These are phyloP conservation scores for Pseudogymnoascus sp. DNA, from an alignment of 2,329 filamentous ascomycete genomes.

Conservation along the genomic window DNA sequence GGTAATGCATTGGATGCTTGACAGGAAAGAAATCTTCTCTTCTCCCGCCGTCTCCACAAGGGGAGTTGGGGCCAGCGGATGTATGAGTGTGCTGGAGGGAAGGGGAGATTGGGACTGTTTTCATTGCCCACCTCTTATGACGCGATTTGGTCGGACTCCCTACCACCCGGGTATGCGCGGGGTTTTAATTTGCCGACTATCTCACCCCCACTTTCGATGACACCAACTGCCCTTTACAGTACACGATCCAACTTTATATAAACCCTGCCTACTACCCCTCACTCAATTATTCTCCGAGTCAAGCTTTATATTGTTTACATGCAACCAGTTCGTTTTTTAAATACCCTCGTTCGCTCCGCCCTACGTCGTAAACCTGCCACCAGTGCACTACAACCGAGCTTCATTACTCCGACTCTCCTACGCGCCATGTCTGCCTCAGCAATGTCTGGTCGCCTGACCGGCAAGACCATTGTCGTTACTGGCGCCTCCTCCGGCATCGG, in stretches of 20 bases:
- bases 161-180: background rate
- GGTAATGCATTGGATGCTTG: no score
- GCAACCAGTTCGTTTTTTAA: background rate
- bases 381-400: background rate
- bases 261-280: background rate
- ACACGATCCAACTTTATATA: background rate
- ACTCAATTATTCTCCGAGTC: background rate
- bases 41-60: no score
- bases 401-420: conserved; percentile 2
- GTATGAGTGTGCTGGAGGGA: no score
- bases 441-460: conserved; percentile 73
- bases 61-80: no score
- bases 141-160: background rate
- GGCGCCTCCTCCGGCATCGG: conserved; percentile 93
- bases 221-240: background rate
- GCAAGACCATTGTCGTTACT: conserved; percentile 88
- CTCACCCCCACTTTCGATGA: background rate
- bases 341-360: background rate
- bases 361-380: background rate
- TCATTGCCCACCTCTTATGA: background rate
- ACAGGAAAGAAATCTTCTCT: no score
- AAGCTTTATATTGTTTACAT: background rate
- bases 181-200: background rate
- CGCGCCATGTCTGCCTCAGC: conserved; percentile 55
- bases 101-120: no score